Evolutionary conservation across 768 basidiomycete species (phyloP).

Genomic region (Leccinum imitatum): DNA sequence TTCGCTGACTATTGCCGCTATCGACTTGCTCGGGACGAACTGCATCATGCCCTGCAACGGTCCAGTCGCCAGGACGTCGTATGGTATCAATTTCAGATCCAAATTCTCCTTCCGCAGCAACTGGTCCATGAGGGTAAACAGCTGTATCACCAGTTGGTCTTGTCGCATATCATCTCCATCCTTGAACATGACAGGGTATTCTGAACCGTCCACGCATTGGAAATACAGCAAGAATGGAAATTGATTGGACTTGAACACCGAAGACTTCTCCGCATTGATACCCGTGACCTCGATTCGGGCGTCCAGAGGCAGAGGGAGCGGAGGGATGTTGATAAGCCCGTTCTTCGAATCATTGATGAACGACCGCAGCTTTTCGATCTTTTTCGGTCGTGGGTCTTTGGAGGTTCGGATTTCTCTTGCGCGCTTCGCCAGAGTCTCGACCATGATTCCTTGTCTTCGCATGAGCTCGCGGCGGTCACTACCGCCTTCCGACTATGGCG

Average conservation of each 20-base stretch:
- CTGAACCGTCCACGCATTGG: slow-evolving; percentile 77
- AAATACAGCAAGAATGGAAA: slow-evolving; percentile 91
- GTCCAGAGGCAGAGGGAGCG: slow-evolving; percentile 88
- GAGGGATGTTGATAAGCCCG: slow-evolving; percentile 71
- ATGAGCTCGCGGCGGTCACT: slow-evolving; percentile 83
- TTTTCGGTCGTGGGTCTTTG: slow-evolving; percentile 94
- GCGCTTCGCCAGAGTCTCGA: slow-evolving; percentile 80
- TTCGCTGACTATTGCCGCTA: slow-evolving; percentile 93
- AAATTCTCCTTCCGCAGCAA: slow-evolving; percentile 92
- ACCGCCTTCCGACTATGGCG: slow-evolving; percentile 65
- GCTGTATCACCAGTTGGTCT: slow-evolving; percentile 95
- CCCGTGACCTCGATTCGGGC: slow-evolving; percentile 84
- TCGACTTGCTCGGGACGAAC: slow-evolving; percentile 93
- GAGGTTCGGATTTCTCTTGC: slow-evolving; percentile 86
- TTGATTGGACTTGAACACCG: slow-evolving; percentile 96
- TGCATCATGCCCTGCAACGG: slow-evolving; percentile 93
- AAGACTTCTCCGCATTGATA: slow-evolving; percentile 88
- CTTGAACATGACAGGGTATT: slow-evolving; percentile 97
- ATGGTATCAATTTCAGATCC: slow-evolving; percentile 88
- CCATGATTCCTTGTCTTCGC: slow-evolving; percentile 86
- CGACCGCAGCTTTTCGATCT: slow-evolving; percentile 92
- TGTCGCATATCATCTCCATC: slow-evolving; percentile 99
- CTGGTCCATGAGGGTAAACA: slow-evolving; percentile 98
- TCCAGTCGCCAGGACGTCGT: slow-evolving; percentile 91
- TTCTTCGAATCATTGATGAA: slow-evolving; percentile 85